Evolutionary conservation across 73 alveolate genomes (phyloP).

Genomic region (Paramecium caudatum): DNA sequence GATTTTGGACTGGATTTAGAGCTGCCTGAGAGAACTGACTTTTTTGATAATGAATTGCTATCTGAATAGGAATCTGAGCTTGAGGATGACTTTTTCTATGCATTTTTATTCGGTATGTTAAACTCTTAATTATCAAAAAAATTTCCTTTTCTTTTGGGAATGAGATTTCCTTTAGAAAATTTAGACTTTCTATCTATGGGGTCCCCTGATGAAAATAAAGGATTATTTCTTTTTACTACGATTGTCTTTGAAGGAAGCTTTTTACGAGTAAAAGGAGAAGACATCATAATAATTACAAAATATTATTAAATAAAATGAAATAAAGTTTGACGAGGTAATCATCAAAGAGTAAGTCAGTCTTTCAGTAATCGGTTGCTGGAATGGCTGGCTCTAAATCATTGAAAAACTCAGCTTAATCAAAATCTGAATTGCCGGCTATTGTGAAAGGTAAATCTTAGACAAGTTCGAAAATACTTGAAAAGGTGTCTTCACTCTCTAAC

Average conservation of each 20-base stretch:
- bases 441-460: too few relatives aligned
- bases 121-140: background rate
- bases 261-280: background rate
- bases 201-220: slow-evolving; percentile 3
- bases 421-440: too few relatives aligned
- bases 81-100: background rate
- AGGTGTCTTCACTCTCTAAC: too few relatives aligned
- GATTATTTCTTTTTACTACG: slow-evolving; percentile 19
- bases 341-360: too few relatives aligned
- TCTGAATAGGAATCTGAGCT: slow-evolving; percentile 30
- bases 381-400: too few relatives aligned
- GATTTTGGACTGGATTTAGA: slow-evolving; percentile 15
- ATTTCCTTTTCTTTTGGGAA: background rate
- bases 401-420: too few relatives aligned
- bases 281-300: slow-evolving; percentile 28
- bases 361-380: too few relatives aligned
- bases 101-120: background rate
- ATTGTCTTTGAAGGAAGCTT: slow-evolving; percentile 27
- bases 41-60: background rate
- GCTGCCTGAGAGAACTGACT: slow-evolving; percentile 14
- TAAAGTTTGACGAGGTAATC: too few relatives aligned
- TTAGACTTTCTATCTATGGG: background rate
- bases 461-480: too few relatives aligned
- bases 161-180: background rate
- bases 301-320: too few relatives aligned